Evolutionary conservation across 1,284 basidiomycete species (phyloP), one percentile per base, ranked within the genome.

Genomic region (Cutaneotrichosporon dermatis): DNA sequence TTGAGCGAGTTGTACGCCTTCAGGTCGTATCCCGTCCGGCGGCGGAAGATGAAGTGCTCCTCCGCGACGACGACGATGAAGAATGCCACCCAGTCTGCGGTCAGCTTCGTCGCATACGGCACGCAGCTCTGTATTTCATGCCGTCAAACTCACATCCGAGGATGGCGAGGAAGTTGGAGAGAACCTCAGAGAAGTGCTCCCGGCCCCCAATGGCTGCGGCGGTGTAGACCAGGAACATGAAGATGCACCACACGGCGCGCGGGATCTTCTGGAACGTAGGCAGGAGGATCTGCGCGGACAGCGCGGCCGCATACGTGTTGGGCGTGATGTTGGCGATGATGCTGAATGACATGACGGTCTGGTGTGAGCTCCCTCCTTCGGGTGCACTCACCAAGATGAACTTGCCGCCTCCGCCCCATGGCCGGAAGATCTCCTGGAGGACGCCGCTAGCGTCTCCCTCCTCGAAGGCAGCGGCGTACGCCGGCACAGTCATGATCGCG

Each of bases 201-300:
- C 84, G 81, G 2, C 86, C 86, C 3, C 82, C 84, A 50, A 87
- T 82, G 13, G 84, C 84, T 0, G 85, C 82, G 41, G 85, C 78
- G 35, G 86, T 84, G 72, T 85, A 84, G 50, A 80, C 75, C 13
- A 81, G 71, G 64, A 83, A 83, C 11, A 82, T 79, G 34, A 86
- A 59, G 46, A 85, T 63, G 4, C 84, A 83, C 81, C 84, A 86
- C 63, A 85, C 64, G 62, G 85, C 83, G 41, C 86, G 81, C 0
- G 86, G 86, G 8, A 88, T 70, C 53, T 81, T 74, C 25, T 82
- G 80, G 65, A 86, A 82, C 0, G 80, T 78, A 1, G 83, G 83
- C 39, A 82, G 80, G 11, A 86, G 79, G 0, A 82, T 77, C 66
- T 86, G 84, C 58, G 83, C 80, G n/a, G 82, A 82, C 37, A 85